A percentile compares a stretch with the other conserved stretches of the same genome.
Conservation (phyloP, 331 rosid species). For the Erythrophleum ivorense region DNA sequence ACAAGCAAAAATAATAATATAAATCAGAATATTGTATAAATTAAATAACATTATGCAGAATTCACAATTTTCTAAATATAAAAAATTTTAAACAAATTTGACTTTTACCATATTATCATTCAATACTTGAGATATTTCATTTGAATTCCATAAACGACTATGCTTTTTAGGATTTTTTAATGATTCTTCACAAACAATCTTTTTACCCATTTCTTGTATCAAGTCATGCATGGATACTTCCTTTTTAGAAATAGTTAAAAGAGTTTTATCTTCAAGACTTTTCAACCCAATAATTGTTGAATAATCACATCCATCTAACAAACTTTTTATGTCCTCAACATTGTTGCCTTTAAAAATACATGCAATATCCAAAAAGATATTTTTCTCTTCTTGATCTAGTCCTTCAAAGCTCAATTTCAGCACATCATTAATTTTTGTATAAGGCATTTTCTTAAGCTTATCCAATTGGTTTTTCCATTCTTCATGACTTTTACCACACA, state of each 20-base stretch:
- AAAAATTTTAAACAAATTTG: not conserved
- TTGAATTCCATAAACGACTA: not conserved
- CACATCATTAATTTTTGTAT: not conserved
- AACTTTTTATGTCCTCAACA: not conserved
- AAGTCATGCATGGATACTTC: slow-evolving; percentile 10
- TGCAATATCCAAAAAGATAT: slow-evolving; percentile 11
- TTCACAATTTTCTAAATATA: no score
- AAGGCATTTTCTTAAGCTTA: not conserved
- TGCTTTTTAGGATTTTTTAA: not conserved
- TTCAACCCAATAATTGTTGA: not conserved
- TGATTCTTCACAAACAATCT: not conserved
- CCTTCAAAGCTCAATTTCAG: not conserved
- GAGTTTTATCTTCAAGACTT: slow-evolving; percentile 26
- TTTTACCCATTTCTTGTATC: slow-evolving; percentile 23
- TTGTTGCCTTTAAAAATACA: not conserved
- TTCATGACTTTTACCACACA: not conserved
- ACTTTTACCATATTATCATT: not conserved
- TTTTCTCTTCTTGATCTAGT: not conserved
- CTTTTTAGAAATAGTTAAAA: not conserved
- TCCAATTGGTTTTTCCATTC: not conserved
- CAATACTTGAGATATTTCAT: not conserved
- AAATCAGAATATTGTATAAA: not conserved
- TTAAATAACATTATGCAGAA: no score
- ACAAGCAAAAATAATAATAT: not conserved
- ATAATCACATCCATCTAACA: not conserved